These are phyloP conservation scores for Pyrus bretschneideri DNA, from an alignment of 306 rosid genomes.

Conservation along the genomic window DNA sequence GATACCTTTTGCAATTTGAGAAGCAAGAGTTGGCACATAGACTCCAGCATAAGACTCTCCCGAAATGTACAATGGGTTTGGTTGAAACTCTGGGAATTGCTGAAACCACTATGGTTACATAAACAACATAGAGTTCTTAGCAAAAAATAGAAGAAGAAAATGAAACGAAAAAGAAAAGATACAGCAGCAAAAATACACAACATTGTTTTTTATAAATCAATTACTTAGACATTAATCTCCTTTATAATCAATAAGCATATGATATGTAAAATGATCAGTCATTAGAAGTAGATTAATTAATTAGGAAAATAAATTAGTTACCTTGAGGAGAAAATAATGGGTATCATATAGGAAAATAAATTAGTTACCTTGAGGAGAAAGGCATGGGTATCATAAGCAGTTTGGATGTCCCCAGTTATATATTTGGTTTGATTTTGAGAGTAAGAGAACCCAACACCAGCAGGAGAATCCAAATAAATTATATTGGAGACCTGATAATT, in stretches of 20 bases:
- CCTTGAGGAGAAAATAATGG: slow-evolving; percentile 39
- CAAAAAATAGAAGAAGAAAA: neutral
- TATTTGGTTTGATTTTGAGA: slow-evolving; percentile 17
- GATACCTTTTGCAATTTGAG: slow-evolving; percentile 47
- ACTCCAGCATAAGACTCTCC: slow-evolving; percentile 86
- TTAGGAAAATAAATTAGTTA: neutral
- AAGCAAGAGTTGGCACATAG: slow-evolving; percentile 74
- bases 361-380: slow-evolving; percentile 35
- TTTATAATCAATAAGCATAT: neutral
- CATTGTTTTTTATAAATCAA: too few species aligned
- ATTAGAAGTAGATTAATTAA: neutral
- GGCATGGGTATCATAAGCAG: slow-evolving; percentile 38
- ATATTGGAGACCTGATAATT: slow-evolving; percentile 40
- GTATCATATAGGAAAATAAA: slow-evolving; percentile 13
- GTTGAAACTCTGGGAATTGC: slow-evolving; percentile 55
- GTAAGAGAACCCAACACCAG: slow-evolving; percentile 50
- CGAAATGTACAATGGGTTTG: slow-evolving; percentile 59
- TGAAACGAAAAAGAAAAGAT: too few species aligned
- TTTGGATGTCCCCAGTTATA: slow-evolving; percentile 38
- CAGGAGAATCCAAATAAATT: slow-evolving; percentile 49
- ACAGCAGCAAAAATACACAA: neutral
- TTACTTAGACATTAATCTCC: neutral
- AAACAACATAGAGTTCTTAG: neutral
- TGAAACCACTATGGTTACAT: slow-evolving; percentile 54
- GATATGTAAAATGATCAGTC: neutral